phyloP scores from a whole-genome alignment of 2,329 filamentous ascomycete genomes.

The Cadophora malorum region DNA sequence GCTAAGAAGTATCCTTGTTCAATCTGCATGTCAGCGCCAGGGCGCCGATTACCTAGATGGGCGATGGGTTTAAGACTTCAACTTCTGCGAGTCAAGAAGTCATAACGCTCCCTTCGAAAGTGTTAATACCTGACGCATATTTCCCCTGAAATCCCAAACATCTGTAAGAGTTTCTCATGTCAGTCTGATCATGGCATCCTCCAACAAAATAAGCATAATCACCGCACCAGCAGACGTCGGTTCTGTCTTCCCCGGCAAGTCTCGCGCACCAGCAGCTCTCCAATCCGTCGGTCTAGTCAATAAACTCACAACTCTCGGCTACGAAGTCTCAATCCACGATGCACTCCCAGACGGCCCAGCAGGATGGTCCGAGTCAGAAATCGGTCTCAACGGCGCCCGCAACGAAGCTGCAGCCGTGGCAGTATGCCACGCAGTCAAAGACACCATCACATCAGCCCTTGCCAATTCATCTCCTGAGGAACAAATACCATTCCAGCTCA shows the following conservation, averaged over 20 bases:
- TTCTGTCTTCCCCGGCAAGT: constrained; percentile 7
- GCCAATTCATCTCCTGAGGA: background rate
- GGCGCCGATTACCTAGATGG: background rate
- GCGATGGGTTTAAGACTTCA: no score
- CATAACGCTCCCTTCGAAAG: no score
- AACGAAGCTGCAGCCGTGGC: background rate
- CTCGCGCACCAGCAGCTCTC: background rate
- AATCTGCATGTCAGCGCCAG: background rate
- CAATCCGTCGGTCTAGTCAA: constrained; percentile 1
- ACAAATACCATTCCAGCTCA: background rate
- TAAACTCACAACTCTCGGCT: background rate
- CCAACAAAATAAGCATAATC: background rate
- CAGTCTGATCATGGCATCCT: background rate
- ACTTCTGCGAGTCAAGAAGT: no score
- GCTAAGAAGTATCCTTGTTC: background rate
- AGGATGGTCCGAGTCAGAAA: background rate
- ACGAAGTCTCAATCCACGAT: background rate
- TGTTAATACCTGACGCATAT: no score
- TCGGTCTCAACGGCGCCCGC: background rate
- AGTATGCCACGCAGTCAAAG: background rate
- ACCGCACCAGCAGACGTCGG: constrained; percentile 2
- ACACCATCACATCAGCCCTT: background rate
- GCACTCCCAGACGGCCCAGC: constrained; percentile 1
- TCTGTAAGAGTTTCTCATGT: no score
- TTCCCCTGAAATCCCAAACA: no score